phyloP scores from a whole-genome alignment of 2,329 filamentous ascomycete species.

The Colletotrichum coccodes region DNA sequence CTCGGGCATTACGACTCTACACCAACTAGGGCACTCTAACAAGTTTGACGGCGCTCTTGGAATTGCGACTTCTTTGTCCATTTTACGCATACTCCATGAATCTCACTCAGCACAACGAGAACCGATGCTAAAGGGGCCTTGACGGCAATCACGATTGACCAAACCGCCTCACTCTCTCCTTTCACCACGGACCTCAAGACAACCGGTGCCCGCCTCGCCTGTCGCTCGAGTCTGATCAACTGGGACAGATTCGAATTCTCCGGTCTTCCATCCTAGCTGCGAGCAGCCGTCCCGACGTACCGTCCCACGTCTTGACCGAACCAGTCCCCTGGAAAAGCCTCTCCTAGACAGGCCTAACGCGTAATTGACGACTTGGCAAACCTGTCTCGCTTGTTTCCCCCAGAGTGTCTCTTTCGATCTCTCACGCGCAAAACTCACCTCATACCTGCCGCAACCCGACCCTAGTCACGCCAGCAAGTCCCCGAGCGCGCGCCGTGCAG shows the following conservation, averaged over 20 bases:
- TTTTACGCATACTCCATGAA: slow-evolving; percentile 3
- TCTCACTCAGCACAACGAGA: slow-evolving; percentile 11
- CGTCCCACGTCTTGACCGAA: neutral
- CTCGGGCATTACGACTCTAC: slow-evolving; percentile 19
- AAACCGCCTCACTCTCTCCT: neutral
- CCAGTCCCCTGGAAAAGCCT: slow-evolving; percentile 9
- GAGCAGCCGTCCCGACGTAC: slow-evolving; percentile 10
- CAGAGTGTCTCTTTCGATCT: neutral
- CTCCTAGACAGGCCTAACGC: slow-evolving; percentile 27
- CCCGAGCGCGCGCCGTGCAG: slow-evolving; percentile 31
- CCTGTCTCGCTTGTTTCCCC: slow-evolving; percentile 23
- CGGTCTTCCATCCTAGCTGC: slow-evolving; percentile 6
- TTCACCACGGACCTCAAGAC: neutral
- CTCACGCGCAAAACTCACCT: slow-evolving; percentile 21
- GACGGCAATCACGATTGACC: neutral
- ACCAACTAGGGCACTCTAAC: slow-evolving; percentile 8
- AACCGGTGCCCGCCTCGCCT: neutral
- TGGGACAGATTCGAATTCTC: neutral
- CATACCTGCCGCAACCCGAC: slow-evolving; percentile 3
- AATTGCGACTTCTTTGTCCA: slow-evolving; percentile 3
- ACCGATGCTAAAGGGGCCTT: slow-evolving; percentile 1
- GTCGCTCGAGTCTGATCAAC: neutral
- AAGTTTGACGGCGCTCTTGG: slow-evolving; percentile 4
- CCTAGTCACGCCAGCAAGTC: slow-evolving; percentile 30
- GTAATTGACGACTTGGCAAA: slow-evolving; percentile 27